Evolutionary conservation across 1,139 yeast genomes (phyloP), one percentile per base, ranked within the genome.

Genomic region (Pichiaceae sp.): DNA sequence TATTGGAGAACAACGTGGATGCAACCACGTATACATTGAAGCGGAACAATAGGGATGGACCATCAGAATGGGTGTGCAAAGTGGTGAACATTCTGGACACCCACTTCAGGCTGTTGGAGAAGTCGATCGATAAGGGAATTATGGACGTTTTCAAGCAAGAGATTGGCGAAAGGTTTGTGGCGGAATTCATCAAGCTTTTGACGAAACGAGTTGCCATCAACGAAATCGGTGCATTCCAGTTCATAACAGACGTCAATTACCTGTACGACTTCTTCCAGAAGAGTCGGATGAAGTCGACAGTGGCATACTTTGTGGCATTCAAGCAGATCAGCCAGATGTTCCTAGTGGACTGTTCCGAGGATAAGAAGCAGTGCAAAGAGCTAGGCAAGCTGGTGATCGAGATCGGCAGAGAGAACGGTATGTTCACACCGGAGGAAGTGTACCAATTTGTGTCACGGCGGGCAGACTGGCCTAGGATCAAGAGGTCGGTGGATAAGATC

Each of bases 71-170:
- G 38, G 94, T 95, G 0, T 52, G 48, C 11, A 71, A 72, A 40
- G 79, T 75, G 1, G 75, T 85, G 1, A 64, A 68, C 19, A 63
- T 87, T 18, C 60, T 91, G 36, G 72, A 73, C 16, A 74, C 78
- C n/a, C 95, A 89, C 53, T 77, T 89, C 44, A 75, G 75, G 41
- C 61, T 89, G 35, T 63, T 91, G 35, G 77, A 75, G 16, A 95
- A 89, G 3, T 75, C 94, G 17, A 86, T 96, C 0, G 97, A 91
- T 40, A 84, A 81, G 51, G 74, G 87, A 0, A 80, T 93, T 7
- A 74, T 89, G 20, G 97, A 89, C 50, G 94, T 91, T 0, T 91
- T 87, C 53, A 94, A 89, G 49, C 95, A 87, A 53, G 98, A 91
- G 53, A 78, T 91, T 29, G 96, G 95, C 0, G 86, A 86, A 52